phyloP scores from a whole-genome alignment of 2,329 filamentous ascomycete species.

The Blastomyces emzantsi region DNA sequence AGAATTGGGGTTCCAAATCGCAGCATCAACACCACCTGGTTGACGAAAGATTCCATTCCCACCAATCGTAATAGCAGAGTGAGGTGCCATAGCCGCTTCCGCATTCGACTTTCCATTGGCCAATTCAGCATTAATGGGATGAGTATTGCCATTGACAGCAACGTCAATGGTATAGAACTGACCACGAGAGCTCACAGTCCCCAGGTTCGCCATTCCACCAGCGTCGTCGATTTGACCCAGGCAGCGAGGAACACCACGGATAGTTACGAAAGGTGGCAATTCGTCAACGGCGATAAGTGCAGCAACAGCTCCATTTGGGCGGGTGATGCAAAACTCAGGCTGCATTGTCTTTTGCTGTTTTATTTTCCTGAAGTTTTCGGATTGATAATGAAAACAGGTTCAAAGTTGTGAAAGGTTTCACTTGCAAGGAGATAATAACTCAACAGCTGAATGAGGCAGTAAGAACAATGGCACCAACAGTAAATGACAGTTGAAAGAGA shows the following conservation, averaged over 20 bases:
- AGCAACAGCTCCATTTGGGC: slow-evolving; percentile 33
- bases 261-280: slow-evolving; percentile 30
- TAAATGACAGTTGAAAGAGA: background rate
- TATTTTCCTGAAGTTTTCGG: background rate
- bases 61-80: slow-evolving; percentile 1
- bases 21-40: background rate
- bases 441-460: background rate
- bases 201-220: slow-evolving; percentile 34
- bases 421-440: background rate
- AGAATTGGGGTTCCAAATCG: background rate
- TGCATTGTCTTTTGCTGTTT: slow-evolving; percentile 17
- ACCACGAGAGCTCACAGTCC: slow-evolving; percentile 25
- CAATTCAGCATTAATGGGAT: background rate
- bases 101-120: background rate
- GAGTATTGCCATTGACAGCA: background rate
- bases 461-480: background rate
- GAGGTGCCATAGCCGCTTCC: background rate
- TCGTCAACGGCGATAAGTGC: slow-evolving; percentile 41
- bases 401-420: background rate
- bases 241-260: slow-evolving; percentile 31
- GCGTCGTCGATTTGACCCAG: slow-evolving; percentile 32
- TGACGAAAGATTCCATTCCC: background rate
- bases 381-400: background rate
- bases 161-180: slow-evolving; percentile 31
- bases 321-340: slow-evolving; percentile 36